These are phyloP conservation scores for Talaromyces thailandensis DNA, from an alignment of 495 filamentous ascomycete genomes.

Conservation along the genomic window DNA sequence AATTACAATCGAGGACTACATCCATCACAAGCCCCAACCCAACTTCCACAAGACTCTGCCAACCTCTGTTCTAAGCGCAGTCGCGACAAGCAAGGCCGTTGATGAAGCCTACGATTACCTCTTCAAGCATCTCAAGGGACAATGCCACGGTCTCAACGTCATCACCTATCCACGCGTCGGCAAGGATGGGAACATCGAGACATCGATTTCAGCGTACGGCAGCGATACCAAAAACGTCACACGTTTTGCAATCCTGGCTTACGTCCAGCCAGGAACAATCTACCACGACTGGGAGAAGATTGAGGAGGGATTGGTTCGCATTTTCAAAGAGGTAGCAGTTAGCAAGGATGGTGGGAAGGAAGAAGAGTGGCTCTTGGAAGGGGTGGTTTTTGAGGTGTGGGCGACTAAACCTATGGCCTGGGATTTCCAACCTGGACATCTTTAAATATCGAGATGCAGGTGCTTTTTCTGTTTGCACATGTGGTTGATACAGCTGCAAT, in stretches of 20 bases:
- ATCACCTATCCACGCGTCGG: not conserved
- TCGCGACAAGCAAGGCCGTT: not conserved
- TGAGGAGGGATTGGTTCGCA: not conserved
- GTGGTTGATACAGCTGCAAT: not conserved
- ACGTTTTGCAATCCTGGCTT: not conserved
- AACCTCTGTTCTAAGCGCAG: not conserved
- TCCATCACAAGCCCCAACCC: not conserved
- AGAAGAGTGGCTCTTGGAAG: not conserved
- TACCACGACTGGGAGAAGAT: not conserved
- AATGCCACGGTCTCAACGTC: not conserved
- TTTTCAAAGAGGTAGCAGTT: not conserved
- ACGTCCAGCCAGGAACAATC: not conserved
- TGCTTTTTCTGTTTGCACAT: not conserved
- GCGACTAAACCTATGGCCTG: not conserved
- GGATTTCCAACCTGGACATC: not conserved
- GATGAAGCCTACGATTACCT: not conserved
- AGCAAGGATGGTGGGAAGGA: not conserved
- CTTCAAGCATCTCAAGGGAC: not conserved
- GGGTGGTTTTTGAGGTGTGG: not conserved
- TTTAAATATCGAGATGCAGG: not conserved
- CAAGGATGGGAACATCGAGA: not conserved
- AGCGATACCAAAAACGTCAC: not conserved
- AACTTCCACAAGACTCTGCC: not conserved
- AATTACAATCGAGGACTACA: not conserved
- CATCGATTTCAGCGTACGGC: not conserved